Evolutionary conservation across 169 alveolate species (phyloP), one percentile per base, ranked within the genome.

Genomic region (Plasmodium chabaudi): DNA sequence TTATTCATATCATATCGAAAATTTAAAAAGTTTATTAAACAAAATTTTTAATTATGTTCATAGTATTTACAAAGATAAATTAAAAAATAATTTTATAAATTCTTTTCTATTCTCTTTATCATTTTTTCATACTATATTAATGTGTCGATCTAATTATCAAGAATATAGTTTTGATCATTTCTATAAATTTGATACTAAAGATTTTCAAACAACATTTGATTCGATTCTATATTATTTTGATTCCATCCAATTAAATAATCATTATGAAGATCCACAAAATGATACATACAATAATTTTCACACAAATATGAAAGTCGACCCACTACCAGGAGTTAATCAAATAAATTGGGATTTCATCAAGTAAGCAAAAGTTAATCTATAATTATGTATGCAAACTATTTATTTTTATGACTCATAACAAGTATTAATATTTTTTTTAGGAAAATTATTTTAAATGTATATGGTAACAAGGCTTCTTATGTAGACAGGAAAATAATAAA

Each of bases 121-220:
- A 42, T 87, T 74, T 34, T 74, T 87, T 49, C 88, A 87, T 19
- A 53, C 65, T 47, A 74, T 74, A 55, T 42, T 87, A 67, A 49
- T 61, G 19, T 65, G 17, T 17, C 68, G 92, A 87, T 74, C 65
- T 19, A 74, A 69, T 63, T 87, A 74, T 34, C 17, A 69, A 21
- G 55, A 87, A 53, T 87, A 25, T 15, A 82, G 92, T 34, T 87
- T 82, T 67, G 90, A 82, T 55, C 34, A 82, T 15, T 59, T 60
- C 12, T 82, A 82, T 47, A 19, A 42, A 27, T 82, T 82, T 27
- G 82, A 46, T 59, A 27, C 27, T 46, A 82, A 82, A 25, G 90
- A 82, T 82, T 82, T 82, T 46, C 84, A 82, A 67, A 65, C 15
- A 9, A 82, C 90, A 27, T 82, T 82, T 61, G 82, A 82, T 59